Evolutionary conservation across 257 asterid genomes (phyloP), one percentile per base, ranked within the genome.

Genomic region (Ilex aquifolium): DNA sequence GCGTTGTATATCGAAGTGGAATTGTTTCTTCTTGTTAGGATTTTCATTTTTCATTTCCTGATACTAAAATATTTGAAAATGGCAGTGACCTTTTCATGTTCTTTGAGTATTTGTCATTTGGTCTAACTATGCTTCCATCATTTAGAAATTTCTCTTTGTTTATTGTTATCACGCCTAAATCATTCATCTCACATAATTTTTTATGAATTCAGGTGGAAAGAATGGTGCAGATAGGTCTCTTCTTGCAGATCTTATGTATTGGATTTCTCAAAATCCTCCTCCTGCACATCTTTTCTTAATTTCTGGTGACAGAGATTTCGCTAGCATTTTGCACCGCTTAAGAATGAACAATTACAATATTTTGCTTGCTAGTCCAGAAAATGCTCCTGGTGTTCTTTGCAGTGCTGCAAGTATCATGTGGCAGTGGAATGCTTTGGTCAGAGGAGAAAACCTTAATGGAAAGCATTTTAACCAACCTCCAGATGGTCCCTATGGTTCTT

Each of bases 241-340:
- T 75, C 95, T 92, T 32, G 77, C 89, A 59, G 93, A 92, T 79
- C 96, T 92, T 48, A 87, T 87, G 97, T 75, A 76, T 48, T 92
- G 99, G 99, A 93, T 89, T 68, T 80, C 97, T 60, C 83, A 84
- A 70, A 92, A 92, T 72, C 99, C 99, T 71, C 99, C 99, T 61
- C 99, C 99, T 10, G 97, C 93, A 11, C 99, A 92, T 77, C 76
- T 92, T 68, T 78, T 92, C 65, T 60, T 92, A 64, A 92, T 92
- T 57, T 85, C 99, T 4, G 94, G 96, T 48, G 99, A 92, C 69
- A 62, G 87, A 63, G 97, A 85, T 72, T 92, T 89, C 81, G 91
- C 99, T 64, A 79, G 83, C 49, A 78, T 82, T 64, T 75, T 92
- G 40, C 97, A 92, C 58, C 84, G 90, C 44, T 74, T 92, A 53